phyloP scores from a whole-genome alignment of 2,329 filamentous ascomycete genomes.

The Escovopsis weberi region DNA sequence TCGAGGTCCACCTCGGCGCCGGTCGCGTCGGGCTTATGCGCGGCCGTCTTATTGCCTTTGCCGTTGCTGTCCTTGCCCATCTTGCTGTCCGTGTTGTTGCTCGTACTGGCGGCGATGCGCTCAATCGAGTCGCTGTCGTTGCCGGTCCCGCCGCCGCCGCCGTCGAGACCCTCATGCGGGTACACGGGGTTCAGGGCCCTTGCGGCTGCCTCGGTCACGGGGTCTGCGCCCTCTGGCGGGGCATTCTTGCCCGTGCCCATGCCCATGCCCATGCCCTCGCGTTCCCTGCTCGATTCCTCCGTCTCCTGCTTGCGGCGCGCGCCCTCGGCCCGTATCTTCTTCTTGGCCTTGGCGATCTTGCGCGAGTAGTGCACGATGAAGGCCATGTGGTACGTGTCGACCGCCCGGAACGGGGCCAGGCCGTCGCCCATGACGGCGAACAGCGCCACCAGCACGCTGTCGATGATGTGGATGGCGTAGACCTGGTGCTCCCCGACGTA shows the following conservation, averaged over 20 bases:
- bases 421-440: constrained; percentile 60
- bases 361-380: constrained; percentile 56
- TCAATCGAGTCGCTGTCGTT: constrained; percentile 2
- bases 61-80: too few species aligned
- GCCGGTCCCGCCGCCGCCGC: not conserved
- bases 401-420: constrained; percentile 56
- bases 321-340: constrained; percentile 16
- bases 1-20: not conserved
- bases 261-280: not conserved
- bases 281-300: constrained; percentile 1
- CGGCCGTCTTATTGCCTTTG: not conserved
- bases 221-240: too few species aligned
- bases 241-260: too few species aligned
- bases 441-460: constrained; percentile 55
- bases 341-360: constrained; percentile 29
- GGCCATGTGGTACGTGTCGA: constrained; percentile 81
- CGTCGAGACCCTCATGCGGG: not conserved
- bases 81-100: not conserved
- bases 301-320: constrained; percentile 24
- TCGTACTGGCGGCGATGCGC: constrained; percentile 1
- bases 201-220: too few species aligned
- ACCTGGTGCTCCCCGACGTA: constrained; percentile 60
- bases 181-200: not conserved
- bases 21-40: not conserved
- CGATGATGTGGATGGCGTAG: constrained; percentile 56